Conservation (phyloP, 2,329 filamentous ascomycete genomes). For the Tolypocladium ovalisporum region DNA sequence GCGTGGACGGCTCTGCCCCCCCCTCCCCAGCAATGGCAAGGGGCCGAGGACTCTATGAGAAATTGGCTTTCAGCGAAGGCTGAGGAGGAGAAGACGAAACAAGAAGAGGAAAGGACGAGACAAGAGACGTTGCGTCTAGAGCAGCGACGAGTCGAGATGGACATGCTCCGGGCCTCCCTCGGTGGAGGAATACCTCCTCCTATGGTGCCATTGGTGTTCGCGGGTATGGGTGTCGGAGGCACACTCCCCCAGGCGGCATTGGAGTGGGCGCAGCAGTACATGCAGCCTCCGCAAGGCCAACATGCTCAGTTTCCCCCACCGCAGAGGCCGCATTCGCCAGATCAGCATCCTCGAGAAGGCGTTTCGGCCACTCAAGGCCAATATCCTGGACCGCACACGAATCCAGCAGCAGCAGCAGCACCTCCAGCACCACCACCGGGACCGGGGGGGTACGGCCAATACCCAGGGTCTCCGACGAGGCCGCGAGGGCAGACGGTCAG, state of each 20-base stretch:
- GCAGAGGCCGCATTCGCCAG: conserved; percentile 39
- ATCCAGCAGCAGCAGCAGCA: conserved; percentile 20
- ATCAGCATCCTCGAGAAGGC: conserved; percentile 36
- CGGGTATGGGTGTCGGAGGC: conserved; percentile 53
- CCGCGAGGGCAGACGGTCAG: conserved; percentile 39
- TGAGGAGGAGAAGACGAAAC: conserved; percentile 62
- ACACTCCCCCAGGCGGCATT: conserved; percentile 47
- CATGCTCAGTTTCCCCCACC: conserved; percentile 40
- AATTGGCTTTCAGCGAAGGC: conserved; percentile 60
- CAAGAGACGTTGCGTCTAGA: conserved; percentile 59
- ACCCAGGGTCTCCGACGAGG: conserved; percentile 39
- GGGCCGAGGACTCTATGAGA: conserved; percentile 59
- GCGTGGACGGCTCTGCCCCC: conserved; percentile 47
- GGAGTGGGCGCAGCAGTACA: conserved; percentile 59
- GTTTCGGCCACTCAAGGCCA: conserved; percentile 28
- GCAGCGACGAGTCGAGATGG: conserved; percentile 61
- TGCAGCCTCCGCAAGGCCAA: conserved; percentile 38
- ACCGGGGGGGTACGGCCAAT: conserved; percentile 28
- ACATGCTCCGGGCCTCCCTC: conserved; percentile 59
- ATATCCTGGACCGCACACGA: conserved; percentile 25
- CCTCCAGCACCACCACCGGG: conserved; percentile 22
- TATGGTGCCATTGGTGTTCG: conserved; percentile 66
- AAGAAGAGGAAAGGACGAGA: conserved; percentile 61
- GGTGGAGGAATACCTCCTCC: conserved; percentile 61
- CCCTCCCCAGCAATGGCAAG: conserved; percentile 55